These are phyloP conservation scores for Mycena vitilis DNA, from an alignment of 768 basidiomycete genomes.

Conservation along the genomic window DNA sequence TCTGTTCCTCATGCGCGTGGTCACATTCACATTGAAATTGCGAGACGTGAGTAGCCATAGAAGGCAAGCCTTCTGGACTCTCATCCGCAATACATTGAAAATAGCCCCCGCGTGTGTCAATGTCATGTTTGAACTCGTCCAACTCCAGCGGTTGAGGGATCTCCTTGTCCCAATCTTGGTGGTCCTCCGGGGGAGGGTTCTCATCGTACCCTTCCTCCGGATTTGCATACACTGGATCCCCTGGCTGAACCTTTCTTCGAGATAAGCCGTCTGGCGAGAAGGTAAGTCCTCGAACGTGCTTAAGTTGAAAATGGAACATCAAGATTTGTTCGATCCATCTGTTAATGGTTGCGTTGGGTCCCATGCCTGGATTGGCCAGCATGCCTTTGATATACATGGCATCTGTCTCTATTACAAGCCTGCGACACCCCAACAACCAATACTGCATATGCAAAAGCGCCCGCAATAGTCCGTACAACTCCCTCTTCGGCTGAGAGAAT, in stretches of 20 bases:
- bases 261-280: slow-evolving; percentile 7
- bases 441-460: slow-evolving; percentile 7
- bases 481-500: too few species aligned
- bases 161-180: background rate
- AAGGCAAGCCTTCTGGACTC: too few species aligned
- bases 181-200: background rate
- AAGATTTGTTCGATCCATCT: background rate
- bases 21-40: too few species aligned
- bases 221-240: background rate
- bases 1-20: too few species aligned
- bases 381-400: background rate
- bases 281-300: background rate
- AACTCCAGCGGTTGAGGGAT: background rate
- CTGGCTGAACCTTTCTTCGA: background rate
- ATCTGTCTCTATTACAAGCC: background rate
- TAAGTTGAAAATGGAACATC: background rate
- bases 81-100: background rate
- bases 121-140: background rate
- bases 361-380: background rate
- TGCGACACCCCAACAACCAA: slow-evolving; percentile 11
- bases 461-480: too few species aligned
- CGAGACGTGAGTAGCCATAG: background rate
- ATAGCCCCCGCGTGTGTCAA: background rate
- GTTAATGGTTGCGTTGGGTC: background rate
- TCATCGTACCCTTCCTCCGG: background rate